Percentiles rank a stretch among this genome's conserved stretches.
Evolutionary conservation across 2,329 filamentous ascomycete species (phyloP).

Genomic region (Magnaporthiopsis incrustans): DNA sequence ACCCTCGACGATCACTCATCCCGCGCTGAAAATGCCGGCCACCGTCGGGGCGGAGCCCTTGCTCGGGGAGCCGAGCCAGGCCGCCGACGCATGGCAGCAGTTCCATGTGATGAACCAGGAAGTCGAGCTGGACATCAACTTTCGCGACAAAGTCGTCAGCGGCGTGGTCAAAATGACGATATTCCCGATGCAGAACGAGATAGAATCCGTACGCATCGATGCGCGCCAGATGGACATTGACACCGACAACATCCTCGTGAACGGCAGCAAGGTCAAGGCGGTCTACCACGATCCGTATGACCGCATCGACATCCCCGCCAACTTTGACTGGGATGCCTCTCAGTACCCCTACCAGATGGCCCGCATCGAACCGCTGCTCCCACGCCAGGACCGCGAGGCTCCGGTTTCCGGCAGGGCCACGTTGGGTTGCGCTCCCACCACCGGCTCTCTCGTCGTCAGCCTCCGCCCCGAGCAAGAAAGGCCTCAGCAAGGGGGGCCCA

Average conservation of each 20-base stretch:
- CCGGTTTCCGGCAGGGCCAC: conserved; percentile 47
- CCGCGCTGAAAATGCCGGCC: conserved; percentile 18
- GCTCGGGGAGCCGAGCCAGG: conserved; percentile 9
- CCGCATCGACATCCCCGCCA: conserved; percentile 50
- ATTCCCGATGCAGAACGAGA: conserved; percentile 49
- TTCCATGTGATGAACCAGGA: conserved; percentile 69
- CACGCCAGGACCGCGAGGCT: conserved; percentile 43
- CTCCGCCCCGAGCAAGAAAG: conserved; percentile 28
- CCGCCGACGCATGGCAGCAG: conserved; percentile 18
- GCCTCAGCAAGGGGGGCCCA: not conserved
- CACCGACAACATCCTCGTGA: conserved; percentile 43
- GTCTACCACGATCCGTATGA: conserved; percentile 59
- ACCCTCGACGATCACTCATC: not conserved
- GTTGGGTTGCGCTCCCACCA: conserved; percentile 47
- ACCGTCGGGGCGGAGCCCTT: conserved; percentile 11
- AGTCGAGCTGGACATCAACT: conserved; percentile 84
- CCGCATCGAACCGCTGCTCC: conserved; percentile 49
- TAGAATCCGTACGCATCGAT: conserved; percentile 49
- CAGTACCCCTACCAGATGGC: conserved; percentile 70
- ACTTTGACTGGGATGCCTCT: conserved; percentile 56
- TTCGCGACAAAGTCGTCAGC: conserved; percentile 63
- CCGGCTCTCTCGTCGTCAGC: conserved; percentile 39
- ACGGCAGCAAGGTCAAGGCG: conserved; percentile 34
- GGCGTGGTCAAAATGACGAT: conserved; percentile 79
- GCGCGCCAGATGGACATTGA: conserved; percentile 55